Evolutionary conservation across 345 rosid genomes (phyloP).

Genomic region (Diplotaxis tenuifolia): DNA sequence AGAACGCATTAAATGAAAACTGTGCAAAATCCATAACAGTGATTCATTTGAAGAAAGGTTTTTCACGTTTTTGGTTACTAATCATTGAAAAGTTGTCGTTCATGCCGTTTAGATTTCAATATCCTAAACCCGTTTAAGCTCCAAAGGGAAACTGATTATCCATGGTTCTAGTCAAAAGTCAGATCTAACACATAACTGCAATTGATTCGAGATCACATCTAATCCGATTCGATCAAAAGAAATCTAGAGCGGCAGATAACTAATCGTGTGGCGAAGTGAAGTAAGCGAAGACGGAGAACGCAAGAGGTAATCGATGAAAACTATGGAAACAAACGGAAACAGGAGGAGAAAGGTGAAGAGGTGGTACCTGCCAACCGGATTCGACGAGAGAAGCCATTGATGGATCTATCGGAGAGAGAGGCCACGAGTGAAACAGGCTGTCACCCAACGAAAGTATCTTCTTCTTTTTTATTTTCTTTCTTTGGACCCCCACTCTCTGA

Average conservation of each 20-base stretch:
- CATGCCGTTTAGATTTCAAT: too few species aligned
- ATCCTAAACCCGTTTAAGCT: not conserved
- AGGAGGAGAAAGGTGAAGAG: not conserved
- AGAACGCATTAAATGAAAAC: not conserved
- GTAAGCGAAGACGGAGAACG: not conserved
- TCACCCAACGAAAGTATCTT: conserved; percentile 24
- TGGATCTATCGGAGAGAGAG: conserved; percentile 25
- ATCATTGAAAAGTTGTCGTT: too few species aligned
- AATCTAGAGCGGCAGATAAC: not conserved
- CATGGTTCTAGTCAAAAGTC: not conserved
- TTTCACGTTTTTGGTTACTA: too few species aligned
- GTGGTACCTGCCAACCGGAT: conserved; percentile 82
- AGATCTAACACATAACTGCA: conserved; percentile 24
- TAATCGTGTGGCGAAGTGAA: not conserved
- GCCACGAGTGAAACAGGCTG: conserved; percentile 45
- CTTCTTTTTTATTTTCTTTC: not conserved
- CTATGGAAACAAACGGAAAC: not conserved
- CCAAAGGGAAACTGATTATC: too few species aligned
- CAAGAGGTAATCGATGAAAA: not conserved
- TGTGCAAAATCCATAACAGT: conserved; percentile 19
- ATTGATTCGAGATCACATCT: not conserved
- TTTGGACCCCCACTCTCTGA: not conserved
- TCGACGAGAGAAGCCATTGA: conserved; percentile 74
- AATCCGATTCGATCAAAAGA: not conserved
- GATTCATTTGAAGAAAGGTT: not conserved